A percentile compares a stretch with the other conserved stretches of the same genome.
phyloP scores from a whole-genome alignment of 345 rosid genomes.

The Brassica carinata region DNA sequence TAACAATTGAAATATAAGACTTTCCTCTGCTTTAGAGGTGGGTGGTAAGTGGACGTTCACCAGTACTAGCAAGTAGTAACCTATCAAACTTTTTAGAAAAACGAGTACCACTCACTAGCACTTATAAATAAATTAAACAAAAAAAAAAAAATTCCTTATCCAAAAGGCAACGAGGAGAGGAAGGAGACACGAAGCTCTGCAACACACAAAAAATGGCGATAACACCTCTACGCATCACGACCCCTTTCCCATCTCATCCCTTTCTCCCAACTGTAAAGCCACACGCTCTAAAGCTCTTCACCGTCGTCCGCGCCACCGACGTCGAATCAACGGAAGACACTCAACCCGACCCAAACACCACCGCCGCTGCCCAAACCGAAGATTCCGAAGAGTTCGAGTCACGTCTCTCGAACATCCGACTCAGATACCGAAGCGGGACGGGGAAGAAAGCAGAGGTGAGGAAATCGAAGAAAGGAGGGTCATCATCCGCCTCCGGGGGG shows the following conservation, averaged over 20 bases:
- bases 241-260: conserved; percentile 36
- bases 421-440: conserved; percentile 65
- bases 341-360: conserved; percentile 42
- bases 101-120: conserved; percentile 6
- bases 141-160: conserved; percentile 15
- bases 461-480: conserved; percentile 64
- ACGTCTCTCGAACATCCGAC: conserved; percentile 66
- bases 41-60: background rate
- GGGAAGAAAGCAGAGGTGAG: conserved; percentile 88
- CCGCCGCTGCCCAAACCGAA: conserved; percentile 39
- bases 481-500: too few relatives aligned
- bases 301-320: conserved; percentile 50
- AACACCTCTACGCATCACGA: conserved; percentile 46
- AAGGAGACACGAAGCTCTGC: conserved; percentile 17
- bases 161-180: conserved; percentile 3
- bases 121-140: background rate
- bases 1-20: too few relatives aligned
- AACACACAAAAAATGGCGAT: conserved; percentile 46
- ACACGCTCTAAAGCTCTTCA: conserved; percentile 34
- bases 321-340: conserved; percentile 45
- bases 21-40: background rate
- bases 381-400: conserved; percentile 60
- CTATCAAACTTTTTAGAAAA: background rate
- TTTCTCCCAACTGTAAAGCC: conserved; percentile 28
- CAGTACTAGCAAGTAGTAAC: background rate